Conservation (phyloP, 2,329 filamentous ascomycete species). For the Sporothrix mexicana region DNA sequence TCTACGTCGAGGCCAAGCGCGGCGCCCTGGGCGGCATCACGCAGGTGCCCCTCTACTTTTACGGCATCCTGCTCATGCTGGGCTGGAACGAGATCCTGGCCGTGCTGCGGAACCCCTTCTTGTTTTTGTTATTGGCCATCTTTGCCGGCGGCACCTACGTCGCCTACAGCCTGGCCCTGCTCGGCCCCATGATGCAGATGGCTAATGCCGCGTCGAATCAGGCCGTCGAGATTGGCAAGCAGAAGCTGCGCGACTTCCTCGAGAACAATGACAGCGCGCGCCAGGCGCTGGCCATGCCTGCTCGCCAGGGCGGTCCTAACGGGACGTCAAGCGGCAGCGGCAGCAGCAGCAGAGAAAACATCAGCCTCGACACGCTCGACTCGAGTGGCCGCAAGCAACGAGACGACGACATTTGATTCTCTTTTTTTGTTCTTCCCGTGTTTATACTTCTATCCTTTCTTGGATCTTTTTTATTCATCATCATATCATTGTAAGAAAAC, state of each 20-base stretch:
- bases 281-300: conserved; percentile 79
- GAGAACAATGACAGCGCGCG: conserved; percentile 84
- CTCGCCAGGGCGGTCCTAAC: conserved; percentile 40
- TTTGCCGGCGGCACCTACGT: conserved; percentile 79
- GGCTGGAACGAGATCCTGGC: conserved; percentile 99
- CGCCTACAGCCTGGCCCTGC: conserved; percentile 91
- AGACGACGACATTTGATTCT: conserved; percentile 62
- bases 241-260: conserved; percentile 86
- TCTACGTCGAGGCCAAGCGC: conserved; percentile 97
- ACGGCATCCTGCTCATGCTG: conserved; percentile 82
- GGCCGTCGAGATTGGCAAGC: conserved; percentile 88
- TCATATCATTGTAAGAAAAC: neutral
- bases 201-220: conserved; percentile 85
- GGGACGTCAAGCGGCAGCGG: conserved; percentile 37
- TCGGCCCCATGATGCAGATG: conserved; percentile 96
- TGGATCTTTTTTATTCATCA: neutral
- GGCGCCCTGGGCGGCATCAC: conserved; percentile 95
- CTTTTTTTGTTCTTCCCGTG: conserved; percentile 17
- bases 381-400: conserved; percentile 64
- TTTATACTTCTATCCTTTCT: neutral
- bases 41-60: conserved; percentile 94
- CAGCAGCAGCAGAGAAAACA: conserved; percentile 51
- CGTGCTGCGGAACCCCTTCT: conserved; percentile 45
- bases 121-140: conserved; percentile 75
- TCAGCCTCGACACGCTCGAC: conserved; percentile 66